phyloP scores from a whole-genome alignment of 495 filamentous ascomycete species.

The Extremus antarcticus region DNA sequence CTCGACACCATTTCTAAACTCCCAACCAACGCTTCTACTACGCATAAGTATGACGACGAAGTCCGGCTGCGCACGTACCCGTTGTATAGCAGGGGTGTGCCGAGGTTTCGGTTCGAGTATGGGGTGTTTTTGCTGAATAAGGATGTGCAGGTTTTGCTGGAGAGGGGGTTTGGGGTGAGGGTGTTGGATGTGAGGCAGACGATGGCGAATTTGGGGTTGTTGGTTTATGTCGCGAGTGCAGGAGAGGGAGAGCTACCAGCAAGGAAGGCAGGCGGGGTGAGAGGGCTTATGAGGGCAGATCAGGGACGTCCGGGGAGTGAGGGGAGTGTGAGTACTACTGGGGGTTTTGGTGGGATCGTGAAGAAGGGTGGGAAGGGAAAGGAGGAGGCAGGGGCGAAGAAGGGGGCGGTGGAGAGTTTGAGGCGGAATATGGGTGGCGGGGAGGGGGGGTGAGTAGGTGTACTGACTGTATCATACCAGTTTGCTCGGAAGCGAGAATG shows the following conservation, averaged over 20 bases:
- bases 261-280: conserved; percentile 65
- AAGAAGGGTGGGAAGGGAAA: background rate
- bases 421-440: conserved; percentile 3
- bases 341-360: background rate
- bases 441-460: background rate
- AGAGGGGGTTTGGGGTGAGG: conserved; percentile 58
- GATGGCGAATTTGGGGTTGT: conserved; percentile 81
- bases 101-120: conserved; percentile 85
- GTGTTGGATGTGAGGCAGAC: conserved; percentile 77
- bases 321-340: conserved; percentile 21
- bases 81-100: conserved; percentile 62
- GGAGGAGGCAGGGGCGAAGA: background rate
- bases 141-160: conserved; percentile 69
- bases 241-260: conserved; percentile 66
- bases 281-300: conserved; percentile 37
- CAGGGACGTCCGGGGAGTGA: conserved; percentile 34
- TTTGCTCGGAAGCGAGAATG: background rate
- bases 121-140: conserved; percentile 90
- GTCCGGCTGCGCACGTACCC: conserved; percentile 36
- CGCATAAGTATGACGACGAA: conserved; percentile 4
- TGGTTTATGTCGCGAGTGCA: conserved; percentile 76
- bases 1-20: conserved; percentile 62
- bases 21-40: conserved; percentile 12
- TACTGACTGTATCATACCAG: background rate
- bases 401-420: conserved; percentile 17